Evolutionary conservation across 2,329 filamentous ascomycete genomes (phyloP).

Genomic region (Emmonsiellopsis sp.): DNA sequence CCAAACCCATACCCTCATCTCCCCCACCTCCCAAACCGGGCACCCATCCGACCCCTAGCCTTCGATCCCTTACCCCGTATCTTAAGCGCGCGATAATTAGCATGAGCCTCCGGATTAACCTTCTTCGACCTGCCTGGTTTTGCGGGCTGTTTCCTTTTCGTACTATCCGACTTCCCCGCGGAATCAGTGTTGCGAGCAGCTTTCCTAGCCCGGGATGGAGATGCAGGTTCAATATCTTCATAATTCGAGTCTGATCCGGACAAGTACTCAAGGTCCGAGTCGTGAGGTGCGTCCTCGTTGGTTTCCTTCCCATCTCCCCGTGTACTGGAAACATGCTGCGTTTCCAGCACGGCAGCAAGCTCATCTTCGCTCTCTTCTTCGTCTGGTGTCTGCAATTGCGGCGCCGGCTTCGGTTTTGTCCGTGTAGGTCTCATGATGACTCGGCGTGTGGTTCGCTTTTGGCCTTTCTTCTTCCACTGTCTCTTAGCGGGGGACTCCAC

Average conservation of each 20-base stretch:
- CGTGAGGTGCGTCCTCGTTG: constrained; percentile 12
- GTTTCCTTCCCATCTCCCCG: constrained; percentile 8
- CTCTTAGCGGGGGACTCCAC: constrained; percentile 7
- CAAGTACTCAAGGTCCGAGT: constrained; percentile 20
- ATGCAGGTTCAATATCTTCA: constrained; percentile 14
- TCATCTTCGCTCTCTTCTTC: constrained; percentile 21
- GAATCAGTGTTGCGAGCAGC: constrained; percentile 19
- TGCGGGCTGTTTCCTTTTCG: constrained; percentile 8
- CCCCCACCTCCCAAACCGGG: constrained; percentile 31
- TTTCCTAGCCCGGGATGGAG: constrained; percentile 23
- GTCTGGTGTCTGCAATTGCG: constrained; percentile 11
- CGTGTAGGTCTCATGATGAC: constrained; percentile 36
- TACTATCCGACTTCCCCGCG: constrained; percentile 6
- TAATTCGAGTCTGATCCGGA: constrained; percentile 18
- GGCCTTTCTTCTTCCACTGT: constrained; percentile 40
- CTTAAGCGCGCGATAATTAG: constrained; percentile 41
- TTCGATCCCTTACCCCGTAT: constrained; percentile 32
- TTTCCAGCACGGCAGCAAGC: constrained; percentile 21
- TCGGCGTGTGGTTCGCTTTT: constrained; percentile 39
- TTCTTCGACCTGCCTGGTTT: constrained; percentile 23
- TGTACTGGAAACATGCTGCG: constrained; percentile 13
- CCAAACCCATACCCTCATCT: constrained; percentile 11
- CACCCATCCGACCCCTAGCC: constrained; percentile 16
- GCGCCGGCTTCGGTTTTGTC: constrained; percentile 22
- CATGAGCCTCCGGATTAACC: constrained; percentile 38